Base-by-base conservation (phyloP, 1,139 yeast genomes). In the Scheffersomyces stambukii region DNA sequence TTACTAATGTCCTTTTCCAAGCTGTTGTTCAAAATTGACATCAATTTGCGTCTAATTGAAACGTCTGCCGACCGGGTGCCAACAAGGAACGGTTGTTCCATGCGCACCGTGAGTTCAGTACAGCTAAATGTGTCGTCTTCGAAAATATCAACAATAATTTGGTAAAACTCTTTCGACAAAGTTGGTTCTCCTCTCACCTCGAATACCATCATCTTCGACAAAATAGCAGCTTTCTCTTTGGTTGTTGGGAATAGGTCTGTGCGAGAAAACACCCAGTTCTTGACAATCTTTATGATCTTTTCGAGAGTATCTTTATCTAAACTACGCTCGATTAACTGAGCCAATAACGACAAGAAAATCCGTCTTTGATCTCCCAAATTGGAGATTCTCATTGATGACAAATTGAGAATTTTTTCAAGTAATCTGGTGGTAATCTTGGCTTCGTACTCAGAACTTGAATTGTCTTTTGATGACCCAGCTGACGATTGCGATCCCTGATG, bases 41-140 rank as follows among this genome's bases (percentile, higher is more conserved):
- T 84, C 43, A 93, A 70, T 43, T 78, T 80, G 36, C 76, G 72
- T 34, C 98, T 75, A 24, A 86, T 81, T 3, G 70, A 66, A 6
- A 81, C 82, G 48, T 88, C 91, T 0, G 83, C 78, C 2, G 86
- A 71, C 24, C 95, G 70, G 0, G 98, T 91, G 24, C 98, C 98
- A 11, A 88, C 91, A 49, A 93, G 64, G 53, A 93, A 93, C 13
- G 98, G 96, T 51, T 89, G 96, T 50, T 93, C 98, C 86, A 93
- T 80, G 35, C 98, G 70, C 8, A 88, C 94, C 0, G 98, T 89
- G 25, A 93, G 70, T 48, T 93, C 99, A 2, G 96, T 81, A 40
- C 89, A 77, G 20, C 83, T 75, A 45, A 89, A 72, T 1, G 81
- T 64, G 25, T 82, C 81, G 41, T 86, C 89, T 41, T 84, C 89